phyloP scores from a whole-genome alignment of 1,284 basidiomycete species.

The Microbotryomycetes sp. region DNA sequence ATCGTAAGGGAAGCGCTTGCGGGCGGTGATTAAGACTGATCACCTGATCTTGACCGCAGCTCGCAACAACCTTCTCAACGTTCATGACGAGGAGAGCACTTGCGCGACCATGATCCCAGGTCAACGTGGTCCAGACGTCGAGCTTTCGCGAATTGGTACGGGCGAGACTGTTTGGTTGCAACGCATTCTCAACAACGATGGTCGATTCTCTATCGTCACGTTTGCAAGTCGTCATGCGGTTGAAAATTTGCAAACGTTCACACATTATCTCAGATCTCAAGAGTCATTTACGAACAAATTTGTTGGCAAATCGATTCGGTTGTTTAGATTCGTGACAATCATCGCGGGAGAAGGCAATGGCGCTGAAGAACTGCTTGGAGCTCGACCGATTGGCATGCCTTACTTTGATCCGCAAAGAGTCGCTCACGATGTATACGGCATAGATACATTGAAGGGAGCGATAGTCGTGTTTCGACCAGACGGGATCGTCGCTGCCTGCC shows the following conservation, averaged over 20 bases:
- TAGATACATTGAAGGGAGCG: constrained; percentile 32
- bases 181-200: constrained; percentile 31
- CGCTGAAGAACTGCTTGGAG: constrained; percentile 24
- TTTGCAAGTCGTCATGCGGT: constrained; percentile 33
- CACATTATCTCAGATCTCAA: constrained; percentile 22
- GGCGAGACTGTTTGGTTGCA: constrained; percentile 27
- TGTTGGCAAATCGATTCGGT: no score
- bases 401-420: constrained; percentile 28
- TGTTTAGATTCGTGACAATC: constrained; percentile 35
- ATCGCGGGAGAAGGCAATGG: constrained; percentile 24
- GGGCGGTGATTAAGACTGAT: neutral
- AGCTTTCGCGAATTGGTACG: constrained; percentile 23
- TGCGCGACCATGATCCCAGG: constrained; percentile 30
- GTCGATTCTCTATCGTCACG: constrained; percentile 36
- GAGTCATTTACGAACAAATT: constrained; percentile 20
- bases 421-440: constrained; percentile 35
- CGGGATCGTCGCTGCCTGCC: constrained; percentile 34
- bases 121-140: constrained; percentile 33
- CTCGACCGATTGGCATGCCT: constrained; percentile 10
- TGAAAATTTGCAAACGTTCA: constrained; percentile 13
- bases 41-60: neutral
- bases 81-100: constrained; percentile 3
- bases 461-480: constrained; percentile 39
- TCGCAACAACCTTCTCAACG: constrained; percentile 22
- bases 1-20: neutral